These are phyloP conservation scores for Zygosaccharomyces bisporus DNA, from an alignment of 805 yeast genomes.

Conservation along the genomic window DNA sequence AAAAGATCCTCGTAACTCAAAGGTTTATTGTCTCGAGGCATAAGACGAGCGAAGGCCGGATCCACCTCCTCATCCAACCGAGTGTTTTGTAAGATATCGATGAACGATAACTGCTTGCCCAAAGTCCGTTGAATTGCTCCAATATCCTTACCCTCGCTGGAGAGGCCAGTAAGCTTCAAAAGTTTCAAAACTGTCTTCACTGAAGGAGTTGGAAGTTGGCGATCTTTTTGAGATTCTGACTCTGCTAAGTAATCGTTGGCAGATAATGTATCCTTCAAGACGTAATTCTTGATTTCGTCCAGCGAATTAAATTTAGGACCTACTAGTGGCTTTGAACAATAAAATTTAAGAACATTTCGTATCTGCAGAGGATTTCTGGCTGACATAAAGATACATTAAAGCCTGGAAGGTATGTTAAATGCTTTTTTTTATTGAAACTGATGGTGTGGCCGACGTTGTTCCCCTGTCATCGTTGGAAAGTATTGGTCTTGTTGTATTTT, in stretches of 20 bases:
- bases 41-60: slow-evolving; percentile 25
- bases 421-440: no score
- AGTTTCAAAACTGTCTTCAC: slow-evolving; percentile 32
- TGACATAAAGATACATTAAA: slow-evolving; percentile 9
- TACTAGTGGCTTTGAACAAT: slow-evolving; percentile 11
- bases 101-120: slow-evolving; percentile 48
- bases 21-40: slow-evolving; percentile 28
- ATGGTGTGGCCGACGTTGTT: neutral
- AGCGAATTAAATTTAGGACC: slow-evolving; percentile 22
- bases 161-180: slow-evolving; percentile 48
- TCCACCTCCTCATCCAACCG: slow-evolving; percentile 20
- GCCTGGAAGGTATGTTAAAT: no score
- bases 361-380: slow-evolving; percentile 4
- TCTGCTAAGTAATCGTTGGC: slow-evolving; percentile 22
- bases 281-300: slow-evolving; percentile 26
- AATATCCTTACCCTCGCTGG: slow-evolving; percentile 30
- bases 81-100: slow-evolving; percentile 43
- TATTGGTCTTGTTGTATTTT: neutral
- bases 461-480: slow-evolving; percentile 2
- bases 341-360: slow-evolving; percentile 2
- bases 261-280: slow-evolving; percentile 28
- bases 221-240: slow-evolving; percentile 13
- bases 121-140: slow-evolving; percentile 36
- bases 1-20: slow-evolving; percentile 36
- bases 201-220: slow-evolving; percentile 8